Evolutionary conservation across 495 filamentous ascomycete species (phyloP).

Genomic region (Annulohypoxylon maeteangense): DNA sequence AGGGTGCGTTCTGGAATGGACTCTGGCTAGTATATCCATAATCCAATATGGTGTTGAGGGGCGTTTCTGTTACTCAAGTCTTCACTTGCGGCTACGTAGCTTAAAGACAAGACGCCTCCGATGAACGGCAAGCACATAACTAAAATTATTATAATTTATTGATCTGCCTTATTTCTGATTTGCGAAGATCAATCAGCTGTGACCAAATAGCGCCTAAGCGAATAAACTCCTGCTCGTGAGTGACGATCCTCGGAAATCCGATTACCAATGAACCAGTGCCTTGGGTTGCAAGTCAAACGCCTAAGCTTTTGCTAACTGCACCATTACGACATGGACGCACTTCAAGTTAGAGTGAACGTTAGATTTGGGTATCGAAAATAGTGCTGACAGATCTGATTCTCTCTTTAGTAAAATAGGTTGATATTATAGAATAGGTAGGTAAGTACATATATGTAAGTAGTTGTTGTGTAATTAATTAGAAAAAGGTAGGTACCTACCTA

Average conservation of each 20-base stretch:
- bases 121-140: constrained; percentile 30
- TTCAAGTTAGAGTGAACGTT: constrained; percentile 1
- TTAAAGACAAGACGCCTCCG: constrained; percentile 28
- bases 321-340: constrained; percentile 30
- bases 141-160: constrained; percentile 19
- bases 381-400: constrained; percentile 2
- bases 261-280: constrained; percentile 38
- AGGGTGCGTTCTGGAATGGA: constrained; percentile 40
- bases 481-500: too few species aligned
- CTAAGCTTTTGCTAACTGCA: constrained; percentile 20
- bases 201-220: constrained; percentile 29
- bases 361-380: constrained; percentile 11
- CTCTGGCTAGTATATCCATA: constrained; percentile 8
- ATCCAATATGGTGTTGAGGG: constrained; percentile 7
- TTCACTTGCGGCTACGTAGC: constrained; percentile 40
- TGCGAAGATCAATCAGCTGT: constrained; percentile 24
- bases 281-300: constrained; percentile 33
- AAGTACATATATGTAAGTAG: neutral
- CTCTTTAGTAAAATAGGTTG: constrained; percentile 1
- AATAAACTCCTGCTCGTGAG: constrained; percentile 29
- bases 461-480: neutral
- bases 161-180: neutral
- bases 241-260: constrained; percentile 23
- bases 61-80: constrained; percentile 37
- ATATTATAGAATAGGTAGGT: neutral